These are phyloP conservation scores for Aspergillus nanangensis DNA, from an alignment of 495 filamentous ascomycete species.

Conservation along the genomic window DNA sequence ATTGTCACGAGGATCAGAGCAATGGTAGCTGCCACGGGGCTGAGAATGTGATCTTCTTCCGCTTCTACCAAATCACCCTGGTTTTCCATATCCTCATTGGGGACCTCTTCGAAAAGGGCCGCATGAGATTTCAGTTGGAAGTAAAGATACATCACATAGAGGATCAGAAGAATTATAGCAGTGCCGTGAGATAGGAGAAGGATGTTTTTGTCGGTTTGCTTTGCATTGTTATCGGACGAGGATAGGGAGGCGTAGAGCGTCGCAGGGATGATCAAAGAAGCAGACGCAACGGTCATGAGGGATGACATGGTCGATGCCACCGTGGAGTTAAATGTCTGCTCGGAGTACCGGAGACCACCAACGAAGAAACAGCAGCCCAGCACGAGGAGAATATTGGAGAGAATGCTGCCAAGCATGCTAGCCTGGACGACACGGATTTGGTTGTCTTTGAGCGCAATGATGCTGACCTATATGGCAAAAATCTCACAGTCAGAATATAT, in stretches of 20 bases:
- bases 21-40: constrained; percentile 64
- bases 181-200: constrained; percentile 86
- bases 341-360: constrained; percentile 63
- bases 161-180: constrained; percentile 77
- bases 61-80: constrained; percentile 32
- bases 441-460: constrained; percentile 78
- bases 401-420: constrained; percentile 94
- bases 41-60: constrained; percentile 58
- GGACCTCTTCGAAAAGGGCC: constrained; percentile 69
- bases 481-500: constrained; percentile 10
- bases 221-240: constrained; percentile 8
- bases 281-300: constrained; percentile 86
- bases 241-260: constrained; percentile 61
- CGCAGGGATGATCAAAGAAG: constrained; percentile 90
- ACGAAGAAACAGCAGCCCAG: constrained; percentile 95
- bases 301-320: constrained; percentile 96
- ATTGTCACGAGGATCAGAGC: constrained; percentile 76
- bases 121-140: constrained; percentile 88
- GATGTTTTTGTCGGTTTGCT: constrained; percentile 48
- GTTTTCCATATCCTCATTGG: constrained; percentile 26
- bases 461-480: constrained; percentile 65
- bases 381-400: constrained; percentile 93
- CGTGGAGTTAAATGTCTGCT: constrained; percentile 79
- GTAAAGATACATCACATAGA: constrained; percentile 86
- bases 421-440: constrained; percentile 95